Percentiles rank a stretch among this genome's conserved stretches.
Conservation (phyloP, 345 rosid genomes). For the Passiflora organensis region DNA sequence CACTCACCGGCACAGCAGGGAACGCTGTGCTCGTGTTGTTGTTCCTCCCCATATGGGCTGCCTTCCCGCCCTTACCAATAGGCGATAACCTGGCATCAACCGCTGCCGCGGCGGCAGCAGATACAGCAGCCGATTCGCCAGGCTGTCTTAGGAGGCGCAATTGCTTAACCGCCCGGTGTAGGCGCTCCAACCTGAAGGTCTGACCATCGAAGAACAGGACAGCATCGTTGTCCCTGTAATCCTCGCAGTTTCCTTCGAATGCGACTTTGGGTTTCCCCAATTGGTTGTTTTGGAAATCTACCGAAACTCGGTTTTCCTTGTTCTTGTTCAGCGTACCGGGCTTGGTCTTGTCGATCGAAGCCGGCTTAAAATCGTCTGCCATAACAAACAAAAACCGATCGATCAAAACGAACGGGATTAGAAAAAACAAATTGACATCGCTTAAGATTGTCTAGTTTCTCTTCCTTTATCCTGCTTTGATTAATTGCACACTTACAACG, state of each 20-base stretch:
- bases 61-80: slow-evolving; percentile 41
- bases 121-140: slow-evolving; percentile 52
- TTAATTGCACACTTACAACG: slow-evolving; percentile 66
- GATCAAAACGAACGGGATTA: slow-evolving; percentile 7
- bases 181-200: slow-evolving; percentile 63
- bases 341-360: slow-evolving; percentile 77
- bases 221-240: slow-evolving; percentile 74
- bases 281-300: slow-evolving; percentile 82
- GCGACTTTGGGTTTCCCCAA: slow-evolving; percentile 66
- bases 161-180: slow-evolving; percentile 81
- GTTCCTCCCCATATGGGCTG: slow-evolving; percentile 32
- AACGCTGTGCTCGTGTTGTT: slow-evolving; percentile 11
- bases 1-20: slow-evolving; percentile 45
- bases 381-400: neutral
- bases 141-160: slow-evolving; percentile 60
- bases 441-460: no score
- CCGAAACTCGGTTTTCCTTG: slow-evolving; percentile 69
- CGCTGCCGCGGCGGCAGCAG: slow-evolving; percentile 23
- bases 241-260: slow-evolving; percentile 86
- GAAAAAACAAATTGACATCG: neutral
- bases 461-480: no score
- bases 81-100: slow-evolving; percentile 46
- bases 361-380: slow-evolving; percentile 82
- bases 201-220: slow-evolving; percentile 73
- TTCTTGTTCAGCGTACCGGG: slow-evolving; percentile 63